Conservation (phyloP, 352 stramenopile genomes). For the Nothophytophthora sp. region DNA sequence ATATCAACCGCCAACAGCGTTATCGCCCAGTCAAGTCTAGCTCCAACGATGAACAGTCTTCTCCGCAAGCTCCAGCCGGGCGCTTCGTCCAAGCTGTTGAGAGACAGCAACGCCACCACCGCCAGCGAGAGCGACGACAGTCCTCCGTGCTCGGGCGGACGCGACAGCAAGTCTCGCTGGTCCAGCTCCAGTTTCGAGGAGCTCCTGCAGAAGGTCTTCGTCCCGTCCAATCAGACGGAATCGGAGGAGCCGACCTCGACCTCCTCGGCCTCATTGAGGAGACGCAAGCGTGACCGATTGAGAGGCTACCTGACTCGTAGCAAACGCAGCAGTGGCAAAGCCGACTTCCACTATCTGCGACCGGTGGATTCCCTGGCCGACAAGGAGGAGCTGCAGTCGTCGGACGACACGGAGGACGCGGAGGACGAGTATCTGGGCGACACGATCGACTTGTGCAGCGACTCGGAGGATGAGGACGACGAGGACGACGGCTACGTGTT, state of each 20-base stretch:
- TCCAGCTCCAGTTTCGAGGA: conserved; percentile 2
- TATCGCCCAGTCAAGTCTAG: neutral
- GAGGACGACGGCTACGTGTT: conserved; percentile 23
- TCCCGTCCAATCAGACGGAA: neutral
- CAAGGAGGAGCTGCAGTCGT: conserved; percentile 19
- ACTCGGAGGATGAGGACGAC: conserved; percentile 27
- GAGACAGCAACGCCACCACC: neutral
- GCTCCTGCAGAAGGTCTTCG: conserved; percentile 8
- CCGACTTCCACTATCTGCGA: conserved; percentile 6
- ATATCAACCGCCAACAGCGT: neutral
- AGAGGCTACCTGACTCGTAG: conserved; percentile 14
- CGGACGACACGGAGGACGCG: conserved; percentile 18
- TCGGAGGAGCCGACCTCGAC: conserved; percentile 5
- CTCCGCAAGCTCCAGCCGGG: conserved; percentile 20
- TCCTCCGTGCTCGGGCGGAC: conserved; percentile 1
- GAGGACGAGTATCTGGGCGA: conserved; percentile 30
- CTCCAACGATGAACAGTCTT: conserved; percentile 14
- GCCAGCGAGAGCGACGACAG: neutral
- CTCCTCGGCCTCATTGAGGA: neutral
- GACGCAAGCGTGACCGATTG: conserved; percentile 31
- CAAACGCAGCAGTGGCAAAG: conserved; percentile 4
- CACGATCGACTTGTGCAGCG: conserved; percentile 11
- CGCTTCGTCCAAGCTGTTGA: conserved; percentile 2
- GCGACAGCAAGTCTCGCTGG: conserved; percentile 10
- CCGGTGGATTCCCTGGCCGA: conserved; percentile 12